Base-by-base conservation (phyloP, 164 flowering plant genomes). In the Malania oleifera region DNA sequence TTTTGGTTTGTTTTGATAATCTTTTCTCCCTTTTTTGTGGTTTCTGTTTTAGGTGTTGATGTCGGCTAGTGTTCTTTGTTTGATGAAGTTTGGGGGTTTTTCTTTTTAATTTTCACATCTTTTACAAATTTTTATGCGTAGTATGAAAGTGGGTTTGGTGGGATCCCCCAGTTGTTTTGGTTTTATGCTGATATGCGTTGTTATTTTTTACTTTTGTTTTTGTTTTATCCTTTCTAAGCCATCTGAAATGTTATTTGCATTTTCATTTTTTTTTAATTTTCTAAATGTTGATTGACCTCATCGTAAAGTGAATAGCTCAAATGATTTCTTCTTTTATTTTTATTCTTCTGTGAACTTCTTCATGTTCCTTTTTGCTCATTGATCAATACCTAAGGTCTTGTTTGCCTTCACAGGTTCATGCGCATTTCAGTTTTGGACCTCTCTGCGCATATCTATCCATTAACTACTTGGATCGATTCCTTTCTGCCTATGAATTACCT, bases 391-490 rank as follows among this genome's bases (percentile, higher is more conserved):
- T 19, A 56, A 45, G 40, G 2, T 44, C 50, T 64, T 62, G 54
- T 53, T 27, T 60, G 51, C 24, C 38, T 62, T 38, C 35, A 63
- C 83, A 87, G 96, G 95, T 76, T 70, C 75, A 75, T 64, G 74
- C 81, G 34, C 76, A 84, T 72, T 83, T 74, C 69, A 73, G 70
- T 61, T 92, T 87, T 67, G 91, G 86, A 62, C 86, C 98, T 26
- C 70, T 85, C 43, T 75, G 82, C 73, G 80, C 81, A 7, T 87
- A 79, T 70, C 57, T 92, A 57, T 73, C 98, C 0, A 65, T 84
- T 46, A 87, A 74, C 73, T 92, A 89, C 71, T 56, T 89, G 80
- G 98, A 92, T 73, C 77, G 98, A 39, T 92, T 92, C 68, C 83
- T 89, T 31, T 84, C 91, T 5, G 67, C 75, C 24, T 80, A 83